Base-by-base conservation (phyloP, 116 monocot species). In the Posidonia oceanica region DNA sequence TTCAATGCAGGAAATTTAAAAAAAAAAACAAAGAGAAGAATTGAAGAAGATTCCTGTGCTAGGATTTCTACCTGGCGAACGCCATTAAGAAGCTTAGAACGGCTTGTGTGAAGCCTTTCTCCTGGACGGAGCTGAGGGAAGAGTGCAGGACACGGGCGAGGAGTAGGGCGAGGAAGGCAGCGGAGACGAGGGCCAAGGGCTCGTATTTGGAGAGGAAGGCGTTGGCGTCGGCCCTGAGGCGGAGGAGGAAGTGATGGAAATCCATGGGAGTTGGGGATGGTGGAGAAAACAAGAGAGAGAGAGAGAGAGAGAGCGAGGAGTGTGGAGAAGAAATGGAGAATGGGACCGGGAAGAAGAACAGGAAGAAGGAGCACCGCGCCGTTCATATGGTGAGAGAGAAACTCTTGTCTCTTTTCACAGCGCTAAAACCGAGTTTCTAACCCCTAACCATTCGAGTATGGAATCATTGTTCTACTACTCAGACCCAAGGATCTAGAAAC, bases 171-270 rank as follows among this genome's bases (percentile, higher is more conserved):
- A 90, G 68, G 12, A 90, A 52, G 20, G 93, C 87, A 14, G 79
- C 80, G 23, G 74, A 6, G 66, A 93, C 80, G 67, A 98, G 93
- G 14, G 64, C 78, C 69, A 98, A 48, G 10, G 98, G 98, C 79
- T 98, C 98, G 82, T 84, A 93, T 53, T 64, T 70, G 37, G 98
- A 80, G 20, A 98, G 98, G 73, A 69, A 75, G 8, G 67, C 67
- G 74, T 98, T 98, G 58, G 87, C 90, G 54, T 71, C 54, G 11
- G 69, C 63, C 2, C 93, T 77, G 38, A 70, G 18, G 39, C 38
- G 39, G 18, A 40, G 6, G 58, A 70, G n/a, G 56, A 51, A 8
- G 4, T 14, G 64, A 3, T 21, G 60, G 2, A 60, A n/a, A 48
- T 48, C 48, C 48, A 48, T 48, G 48, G 48, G 6, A 10, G 48